Percentiles rank a stretch among this genome's conserved stretches.
phyloP scores from a whole-genome alignment of 2,329 filamentous ascomycete species.

The Aureobasidium musti region DNA sequence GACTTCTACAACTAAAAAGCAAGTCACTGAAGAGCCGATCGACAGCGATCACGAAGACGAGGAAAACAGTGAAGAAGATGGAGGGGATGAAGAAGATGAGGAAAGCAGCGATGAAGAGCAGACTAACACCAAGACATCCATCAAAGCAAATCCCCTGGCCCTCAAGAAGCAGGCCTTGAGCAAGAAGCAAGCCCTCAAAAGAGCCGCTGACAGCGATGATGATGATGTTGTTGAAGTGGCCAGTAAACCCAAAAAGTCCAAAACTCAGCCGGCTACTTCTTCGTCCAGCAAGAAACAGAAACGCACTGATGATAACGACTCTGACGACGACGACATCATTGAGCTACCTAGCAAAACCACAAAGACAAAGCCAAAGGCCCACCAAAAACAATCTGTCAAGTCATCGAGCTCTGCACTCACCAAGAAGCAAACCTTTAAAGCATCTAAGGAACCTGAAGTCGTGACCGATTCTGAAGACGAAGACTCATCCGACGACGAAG shows the following conservation, averaged over 20 bases:
- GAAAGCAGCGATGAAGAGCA: background rate
- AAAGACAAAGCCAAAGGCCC: background rate
- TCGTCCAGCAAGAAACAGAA: background rate
- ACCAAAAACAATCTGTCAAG: background rate
- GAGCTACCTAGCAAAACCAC: background rate
- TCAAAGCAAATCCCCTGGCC: background rate
- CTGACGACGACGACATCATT: background rate
- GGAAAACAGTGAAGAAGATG: background rate
- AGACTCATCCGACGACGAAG: slow-evolving; percentile 4
- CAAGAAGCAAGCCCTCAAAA: background rate
- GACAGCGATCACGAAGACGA: background rate
- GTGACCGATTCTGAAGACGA: background rate
- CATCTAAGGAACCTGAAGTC: background rate
- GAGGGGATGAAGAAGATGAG: background rate
- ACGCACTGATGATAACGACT: background rate
- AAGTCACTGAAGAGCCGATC: background rate
- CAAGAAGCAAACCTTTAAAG: background rate
- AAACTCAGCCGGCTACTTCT: background rate
- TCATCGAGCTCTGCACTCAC: background rate
- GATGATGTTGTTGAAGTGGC: background rate
- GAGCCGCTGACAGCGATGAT: background rate
- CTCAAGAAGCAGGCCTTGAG: background rate
- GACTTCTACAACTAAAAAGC: background rate
- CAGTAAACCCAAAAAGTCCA: background rate
- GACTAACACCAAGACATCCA: background rate